Base-by-base conservation (phyloP, 78 protist species). In the Polysphondylium violaceum region DNA sequence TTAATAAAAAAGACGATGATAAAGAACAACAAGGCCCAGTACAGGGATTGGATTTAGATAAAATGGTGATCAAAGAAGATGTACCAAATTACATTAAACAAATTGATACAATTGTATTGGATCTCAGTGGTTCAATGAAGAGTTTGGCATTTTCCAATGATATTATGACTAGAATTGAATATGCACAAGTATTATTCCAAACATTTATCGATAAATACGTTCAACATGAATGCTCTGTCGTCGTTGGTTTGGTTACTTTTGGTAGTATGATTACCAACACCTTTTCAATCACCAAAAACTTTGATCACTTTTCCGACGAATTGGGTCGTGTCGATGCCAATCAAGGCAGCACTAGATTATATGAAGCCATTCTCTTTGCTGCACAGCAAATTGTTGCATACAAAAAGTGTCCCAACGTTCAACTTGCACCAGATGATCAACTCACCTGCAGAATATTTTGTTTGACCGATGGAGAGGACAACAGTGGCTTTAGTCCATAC, bases 141-240 rank as follows among this genome's bases (percentile, higher is more conserved):
- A 0, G 27, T 19, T 9, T 63, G 5, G 78, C 91, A 44, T 83
- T 47, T 43, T 55, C 19, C 11, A 79, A 79, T 21, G 55, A 69
- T 21, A 79, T 69, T 5, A 83, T 83, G 91, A 69, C 76, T 9
- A 83, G 91, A 69, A 83, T 83, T n/a, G 91, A 83, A 58, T 17
- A 58, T 2, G 79, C 79, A 8, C 91, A 83, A 51, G 69, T 79
- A 7, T 21, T 69, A 29, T 83, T 83, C n/a, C 91, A 83, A 69
- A 83, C 91, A 61, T 79, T 79, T 25, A 81, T 47, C 19, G 91
- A 83, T 33, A 67, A 69, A 59, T 59, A 29, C 27, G 72, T 83
- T 4, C 53, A 36, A n/a, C n/a, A 29, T 0, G 81, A 69, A 11
- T 5, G 40, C n/a, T 43, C 77, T 9, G 79, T 35, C 1, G 53